Conservation (phyloP, 2,329 filamentous ascomycete species). For the Fusarium neocosmosporiellum region DNA sequence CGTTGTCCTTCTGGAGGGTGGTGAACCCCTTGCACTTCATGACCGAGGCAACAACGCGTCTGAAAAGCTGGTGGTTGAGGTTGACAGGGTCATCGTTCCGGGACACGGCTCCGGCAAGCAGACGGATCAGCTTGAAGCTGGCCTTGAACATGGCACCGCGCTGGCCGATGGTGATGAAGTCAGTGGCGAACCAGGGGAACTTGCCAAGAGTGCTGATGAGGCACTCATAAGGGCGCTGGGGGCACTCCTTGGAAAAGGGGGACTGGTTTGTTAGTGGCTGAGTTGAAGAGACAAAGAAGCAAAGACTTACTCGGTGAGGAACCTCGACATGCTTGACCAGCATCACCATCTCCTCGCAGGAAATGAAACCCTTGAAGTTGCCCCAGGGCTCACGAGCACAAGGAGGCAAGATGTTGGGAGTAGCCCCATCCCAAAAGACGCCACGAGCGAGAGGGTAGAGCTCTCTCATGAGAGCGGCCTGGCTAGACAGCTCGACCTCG, state of each 20-base stretch:
- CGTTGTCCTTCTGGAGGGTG: constrained; percentile 69
- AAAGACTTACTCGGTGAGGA: constrained; percentile 64
- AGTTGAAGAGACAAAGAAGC: constrained; percentile 42
- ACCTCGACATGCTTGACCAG: constrained; percentile 72
- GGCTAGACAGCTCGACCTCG: constrained; percentile 67
- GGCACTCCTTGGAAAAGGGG: constrained; percentile 69
- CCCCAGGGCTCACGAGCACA: constrained; percentile 57
- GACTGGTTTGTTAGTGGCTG: constrained; percentile 55
- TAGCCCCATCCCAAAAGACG: constrained; percentile 63
- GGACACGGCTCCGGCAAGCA: constrained; percentile 57
- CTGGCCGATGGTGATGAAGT: constrained; percentile 68
- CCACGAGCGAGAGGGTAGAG: constrained; percentile 70
- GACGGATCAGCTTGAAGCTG: constrained; percentile 59
- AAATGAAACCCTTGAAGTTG: constrained; percentile 70
- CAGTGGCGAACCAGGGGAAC: constrained; percentile 70
- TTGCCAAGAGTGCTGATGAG: constrained; percentile 72
- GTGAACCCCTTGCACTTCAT: constrained; percentile 72
- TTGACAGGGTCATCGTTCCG: constrained; percentile 54
- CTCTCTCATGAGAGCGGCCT: constrained; percentile 68
- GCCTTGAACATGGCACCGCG: constrained; percentile 64
- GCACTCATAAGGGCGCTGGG: constrained; percentile 73
- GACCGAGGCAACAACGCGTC: constrained; percentile 62
- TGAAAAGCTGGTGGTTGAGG: constrained; percentile 64
- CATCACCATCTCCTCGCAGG: constrained; percentile 72
- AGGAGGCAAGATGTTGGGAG: constrained; percentile 53